These are phyloP conservation scores for Pleurotus sapidus DNA, from an alignment of 768 basidiomycete genomes.

Conservation along the genomic window DNA sequence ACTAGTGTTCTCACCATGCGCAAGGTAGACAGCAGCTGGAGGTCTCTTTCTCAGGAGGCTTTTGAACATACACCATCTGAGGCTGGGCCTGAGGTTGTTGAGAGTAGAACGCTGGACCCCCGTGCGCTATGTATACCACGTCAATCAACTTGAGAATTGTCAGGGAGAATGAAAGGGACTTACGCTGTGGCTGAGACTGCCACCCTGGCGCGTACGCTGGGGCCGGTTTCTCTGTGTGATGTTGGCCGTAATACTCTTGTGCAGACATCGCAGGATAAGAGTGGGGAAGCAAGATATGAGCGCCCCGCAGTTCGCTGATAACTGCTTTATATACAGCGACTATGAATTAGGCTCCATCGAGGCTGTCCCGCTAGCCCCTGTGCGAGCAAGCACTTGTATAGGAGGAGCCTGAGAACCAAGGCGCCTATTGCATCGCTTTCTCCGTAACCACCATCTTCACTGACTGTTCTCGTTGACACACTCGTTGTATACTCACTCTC, in stretches of 20 bases:
- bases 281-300: not conserved
- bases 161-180: not conserved
- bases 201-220: slow-evolving; percentile 3
- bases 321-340: no score
- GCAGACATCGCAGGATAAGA: not conserved
- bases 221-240: slow-evolving; percentile 3
- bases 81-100: slow-evolving; percentile 10
- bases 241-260: not conserved
- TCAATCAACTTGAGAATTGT: not conserved
- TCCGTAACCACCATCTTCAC: no score
- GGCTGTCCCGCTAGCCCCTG: no score
- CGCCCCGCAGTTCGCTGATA: not conserved
- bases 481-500: no score
- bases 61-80: slow-evolving; percentile 10
- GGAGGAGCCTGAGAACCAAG: no score
- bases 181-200: not conserved
- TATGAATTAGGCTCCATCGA: no score
- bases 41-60: not conserved
- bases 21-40: slow-evolving; percentile 8
- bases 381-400: no score
- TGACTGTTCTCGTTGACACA: no score
- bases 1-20: slow-evolving; percentile 3
- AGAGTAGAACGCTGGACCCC: not conserved
- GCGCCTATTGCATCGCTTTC: no score
- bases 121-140: not conserved